Evolutionary conservation across 768 basidiomycete genomes (phyloP).

Genomic region (Leccinum uliginosum): DNA sequence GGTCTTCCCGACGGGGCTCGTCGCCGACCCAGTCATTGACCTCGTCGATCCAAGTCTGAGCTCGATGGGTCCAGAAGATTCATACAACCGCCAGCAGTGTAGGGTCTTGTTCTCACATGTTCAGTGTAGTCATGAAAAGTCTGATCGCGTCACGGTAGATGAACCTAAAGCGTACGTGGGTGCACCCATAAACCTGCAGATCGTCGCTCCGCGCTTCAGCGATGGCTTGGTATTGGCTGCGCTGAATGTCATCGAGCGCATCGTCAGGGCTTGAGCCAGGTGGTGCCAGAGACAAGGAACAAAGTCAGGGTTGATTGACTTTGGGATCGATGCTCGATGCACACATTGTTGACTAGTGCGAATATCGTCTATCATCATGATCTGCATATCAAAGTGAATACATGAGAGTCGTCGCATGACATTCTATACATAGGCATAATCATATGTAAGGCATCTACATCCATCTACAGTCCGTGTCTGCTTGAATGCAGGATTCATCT

Average conservation of each 20-base stretch:
- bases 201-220: constrained; percentile 23
- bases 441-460: neutral
- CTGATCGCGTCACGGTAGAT: constrained; percentile 14
- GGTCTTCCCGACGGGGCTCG: constrained; percentile 42
- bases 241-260: constrained; percentile 21
- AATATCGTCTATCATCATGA: neutral
- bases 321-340: neutral
- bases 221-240: constrained; percentile 28
- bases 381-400: neutral
- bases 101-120: neutral
- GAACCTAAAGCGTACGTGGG: constrained; percentile 15
- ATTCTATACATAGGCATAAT: neutral
- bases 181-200: constrained; percentile 20
- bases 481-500: neutral
- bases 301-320: neutral
- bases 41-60: constrained; percentile 1
- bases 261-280: constrained; percentile 14
- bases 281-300: neutral
- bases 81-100: constrained; percentile 17
- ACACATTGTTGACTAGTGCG: neutral
- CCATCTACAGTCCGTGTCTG: neutral
- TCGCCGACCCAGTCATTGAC: constrained; percentile 25
- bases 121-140: neutral
- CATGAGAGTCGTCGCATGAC: neutral
- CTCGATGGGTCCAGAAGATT: constrained; percentile 13